Conservation (phyloP, 371 early-diverging fungal species). For the Syncephalis plumigaleata region DNA sequence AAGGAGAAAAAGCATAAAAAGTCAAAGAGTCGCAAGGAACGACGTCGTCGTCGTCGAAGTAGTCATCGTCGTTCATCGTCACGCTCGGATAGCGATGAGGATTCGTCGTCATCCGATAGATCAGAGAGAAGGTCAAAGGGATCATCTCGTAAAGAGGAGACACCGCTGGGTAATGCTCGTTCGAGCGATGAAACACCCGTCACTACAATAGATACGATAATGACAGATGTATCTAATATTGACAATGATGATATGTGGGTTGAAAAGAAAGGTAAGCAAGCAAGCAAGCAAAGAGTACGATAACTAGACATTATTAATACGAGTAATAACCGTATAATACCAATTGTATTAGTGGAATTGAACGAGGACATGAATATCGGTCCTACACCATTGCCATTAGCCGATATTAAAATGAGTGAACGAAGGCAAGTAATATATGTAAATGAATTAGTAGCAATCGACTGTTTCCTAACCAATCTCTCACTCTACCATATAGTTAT, state of each 20-base stretch:
- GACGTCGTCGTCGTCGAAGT: not conserved
- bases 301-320: not conserved
- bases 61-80: not conserved
- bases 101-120: too few relatives aligned
- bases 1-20: conserved; percentile 3
- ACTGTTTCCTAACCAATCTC: conserved; percentile 2
- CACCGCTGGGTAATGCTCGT: too few relatives aligned
- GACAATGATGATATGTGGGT: conserved; percentile 36
- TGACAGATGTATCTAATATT: conserved; percentile 17
- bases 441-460: not conserved
- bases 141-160: too few relatives aligned
- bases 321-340: too few relatives aligned
- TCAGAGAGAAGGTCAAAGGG: too few relatives aligned
- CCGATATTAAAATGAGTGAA: conserved; percentile 29
- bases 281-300: too few relatives aligned
- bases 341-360: conserved; percentile 31
- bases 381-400: conserved; percentile 28
- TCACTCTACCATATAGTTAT: too few relatives aligned
- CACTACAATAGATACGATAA: not conserved
- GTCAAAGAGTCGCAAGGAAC: not conserved
- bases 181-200: too few relatives aligned
- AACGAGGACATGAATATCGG: conserved; percentile 42
- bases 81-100: too few relatives aligned
- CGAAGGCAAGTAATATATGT: conserved; percentile 17
- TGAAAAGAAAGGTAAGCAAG: conserved; percentile 34